A percentile compares a stretch with the other conserved stretches of the same genome.
Conservation (phyloP, 805 yeast species). For the Cephaloascus albidus region DNA sequence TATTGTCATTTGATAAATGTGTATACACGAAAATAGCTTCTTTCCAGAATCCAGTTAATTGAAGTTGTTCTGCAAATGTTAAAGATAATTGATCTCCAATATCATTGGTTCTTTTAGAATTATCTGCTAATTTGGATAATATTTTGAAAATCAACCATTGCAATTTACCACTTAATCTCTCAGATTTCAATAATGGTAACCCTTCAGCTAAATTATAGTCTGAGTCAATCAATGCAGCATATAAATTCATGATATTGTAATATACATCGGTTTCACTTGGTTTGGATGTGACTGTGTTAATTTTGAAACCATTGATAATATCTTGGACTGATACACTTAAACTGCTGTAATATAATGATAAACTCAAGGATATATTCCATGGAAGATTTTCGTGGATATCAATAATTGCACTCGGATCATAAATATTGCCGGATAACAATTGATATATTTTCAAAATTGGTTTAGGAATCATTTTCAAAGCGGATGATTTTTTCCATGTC, state of each 20-base stretch:
- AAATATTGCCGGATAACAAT: constrained; percentile 46
- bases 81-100: constrained; percentile 17
- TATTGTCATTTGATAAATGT: constrained; percentile 40
- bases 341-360: constrained; percentile 58
- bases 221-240: constrained; percentile 10
- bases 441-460: constrained; percentile 52
- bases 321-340: constrained; percentile 21
- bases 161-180: constrained; percentile 1
- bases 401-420: constrained; percentile 14
- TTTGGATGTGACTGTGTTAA: background rate
- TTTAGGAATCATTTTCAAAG: constrained; percentile 36
- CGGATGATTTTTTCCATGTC: constrained; percentile 48
- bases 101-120: constrained; percentile 4
- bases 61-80: constrained; percentile 42
- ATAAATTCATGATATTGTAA: constrained; percentile 16
- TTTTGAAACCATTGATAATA: background rate
- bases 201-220: constrained; percentile 3
- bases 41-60: constrained; percentile 34
- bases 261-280: constrained; percentile 8
- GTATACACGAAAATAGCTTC: constrained; percentile 58
- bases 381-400: constrained; percentile 37
- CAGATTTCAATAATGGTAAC: background rate
- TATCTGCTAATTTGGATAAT: constrained; percentile 6
- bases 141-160: constrained; percentile 8
- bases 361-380: constrained; percentile 57